Percentiles rank a stretch among this genome's conserved stretches.
These are phyloP conservation scores for Cladosporium sp. DNA, from an alignment of 2,329 filamentous ascomycete species.

Conservation along the genomic window DNA sequence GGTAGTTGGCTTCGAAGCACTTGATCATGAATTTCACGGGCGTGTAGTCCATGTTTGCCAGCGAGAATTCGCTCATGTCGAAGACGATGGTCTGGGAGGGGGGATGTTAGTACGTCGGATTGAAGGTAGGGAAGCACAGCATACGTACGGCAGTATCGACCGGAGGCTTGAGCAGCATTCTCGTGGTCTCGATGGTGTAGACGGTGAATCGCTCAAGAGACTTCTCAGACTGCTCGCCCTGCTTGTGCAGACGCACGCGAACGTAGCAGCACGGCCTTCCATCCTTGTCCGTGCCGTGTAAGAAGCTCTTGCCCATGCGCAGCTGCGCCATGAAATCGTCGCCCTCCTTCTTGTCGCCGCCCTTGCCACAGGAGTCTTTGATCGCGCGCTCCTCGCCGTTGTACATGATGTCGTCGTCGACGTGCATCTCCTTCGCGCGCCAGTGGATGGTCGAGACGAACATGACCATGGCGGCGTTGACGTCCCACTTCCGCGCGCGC, in stretches of 20 bases:
- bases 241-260: conserved; percentile 73
- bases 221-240: conserved; percentile 76
- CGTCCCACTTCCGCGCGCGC: conserved; percentile 91
- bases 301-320: conserved; percentile 85
- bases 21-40: conserved; percentile 99
- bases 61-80: conserved; percentile 89
- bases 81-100: conserved; percentile 76
- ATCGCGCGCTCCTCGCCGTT: conserved; percentile 69
- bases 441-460: conserved; percentile 91
- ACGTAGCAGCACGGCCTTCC: conserved; percentile 86
- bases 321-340: conserved; percentile 80
- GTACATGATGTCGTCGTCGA: conserved; percentile 82
- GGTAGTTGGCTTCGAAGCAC: conserved; percentile 98
- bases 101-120: not conserved
- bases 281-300: conserved; percentile 81
- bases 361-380: conserved; percentile 57
- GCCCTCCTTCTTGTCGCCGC: conserved; percentile 61
- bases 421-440: conserved; percentile 76
- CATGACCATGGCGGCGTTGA: conserved; percentile 91
- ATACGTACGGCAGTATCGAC: conserved; percentile 82
- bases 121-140: not conserved
- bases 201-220: conserved; percentile 87
- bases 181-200: conserved; percentile 89
- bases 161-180: conserved; percentile 72
- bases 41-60: conserved; percentile 97